Evolutionary conservation across 1,284 basidiomycete species (phyloP), one percentile per base, ranked within the genome.

Genomic region (Ceratobasidium theobromae): DNA sequence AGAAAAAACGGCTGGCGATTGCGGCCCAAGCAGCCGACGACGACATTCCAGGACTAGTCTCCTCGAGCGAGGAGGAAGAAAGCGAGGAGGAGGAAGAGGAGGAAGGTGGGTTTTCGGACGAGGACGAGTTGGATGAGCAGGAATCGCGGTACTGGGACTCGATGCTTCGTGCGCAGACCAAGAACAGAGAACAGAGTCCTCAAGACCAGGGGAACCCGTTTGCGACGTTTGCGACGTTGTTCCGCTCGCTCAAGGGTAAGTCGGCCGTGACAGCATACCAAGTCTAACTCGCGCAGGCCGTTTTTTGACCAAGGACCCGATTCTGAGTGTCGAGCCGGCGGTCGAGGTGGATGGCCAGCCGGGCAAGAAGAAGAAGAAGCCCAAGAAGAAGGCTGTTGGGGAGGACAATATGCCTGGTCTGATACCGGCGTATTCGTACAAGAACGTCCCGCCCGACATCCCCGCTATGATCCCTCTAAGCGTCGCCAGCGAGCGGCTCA

Each of bases 351-450:
- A 43, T 6, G 54, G 53, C 6, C 30, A 52, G 23, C 33, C n/a
- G 11, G 40, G 16, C 11, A 55, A 66, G 16, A 54, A 54, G 43
- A 53, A 64, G 53, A 62, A 67, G 21, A 68, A 68, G 60, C 35
- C 67, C 25, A 68, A 64, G 53, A 68, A 68, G 62, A 57, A 54
- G 58, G 48, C 48, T n/a, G 58, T 43, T 12, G 55, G 52, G n/a
- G 65, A 66, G 4, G 54, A 66, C 12, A 53, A 66, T 18, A 21
- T 57, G 18, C 53, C 52, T 1, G 32, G 25, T 2, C 53, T 57
- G 14, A 41, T 52, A 12, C 60, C 60, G 2, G 28, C 48, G 23
- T 64, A 64, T 43, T 35, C 60, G 30, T 40, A 27, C 48, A 38
- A 41, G 23, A 33, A 48, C 5, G 14, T 21, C n/a, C 46, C 60